Evolutionary conservation across 352 stramenopile genomes (phyloP), one percentile per base, ranked within the genome.

Genomic region (Phytophthora multivora): DNA sequence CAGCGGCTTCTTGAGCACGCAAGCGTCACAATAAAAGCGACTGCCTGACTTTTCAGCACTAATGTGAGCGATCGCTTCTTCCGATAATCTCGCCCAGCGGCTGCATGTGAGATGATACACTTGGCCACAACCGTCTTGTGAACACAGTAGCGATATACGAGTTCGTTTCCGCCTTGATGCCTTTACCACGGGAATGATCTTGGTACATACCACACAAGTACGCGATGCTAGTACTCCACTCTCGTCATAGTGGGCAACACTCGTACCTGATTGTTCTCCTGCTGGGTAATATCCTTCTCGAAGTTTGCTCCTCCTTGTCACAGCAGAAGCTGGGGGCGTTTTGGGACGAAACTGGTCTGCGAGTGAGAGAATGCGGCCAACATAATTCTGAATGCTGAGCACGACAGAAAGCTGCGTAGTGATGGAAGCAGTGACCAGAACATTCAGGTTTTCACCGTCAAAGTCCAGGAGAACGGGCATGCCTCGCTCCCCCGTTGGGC

Each of bases 31-130:
- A 50, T 77, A 71, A 39, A 93, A 91, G 26, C 49, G 51, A 6
- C 49, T 11, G 9, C 46, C 16, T 11, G 66, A 47, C 16, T 66
- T 64, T 33, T 38, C 55, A 7, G 41, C 6, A 40, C 52, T 39
- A 36, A 66, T 60, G 0, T 12, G 18, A 33, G 41, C 49, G 5
- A 61, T 36, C n/a, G 63, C 50, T 45, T 74, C 65, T 28, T 70
- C 56, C 0, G 67, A 57, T 5, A 93, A 60, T 7, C 23, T 45
- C 1, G 67, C 67, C 83, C 83, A 93, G 1, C 81, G 81, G 71
- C 80, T 91, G 67, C 83, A 93, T n/a, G 47, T 36, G 8, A 87
- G 43, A 48, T 93, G 83, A 45, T 80, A 88, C 18, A 75, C 80
- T 59, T 91, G 79, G 0, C 66, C 73, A 46, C 83, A 93, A 15